Percentiles rank a stretch among this genome's conserved stretches.
Conservation (phyloP, 148 eudicot species). For the Chenopodium quinoa region DNA sequence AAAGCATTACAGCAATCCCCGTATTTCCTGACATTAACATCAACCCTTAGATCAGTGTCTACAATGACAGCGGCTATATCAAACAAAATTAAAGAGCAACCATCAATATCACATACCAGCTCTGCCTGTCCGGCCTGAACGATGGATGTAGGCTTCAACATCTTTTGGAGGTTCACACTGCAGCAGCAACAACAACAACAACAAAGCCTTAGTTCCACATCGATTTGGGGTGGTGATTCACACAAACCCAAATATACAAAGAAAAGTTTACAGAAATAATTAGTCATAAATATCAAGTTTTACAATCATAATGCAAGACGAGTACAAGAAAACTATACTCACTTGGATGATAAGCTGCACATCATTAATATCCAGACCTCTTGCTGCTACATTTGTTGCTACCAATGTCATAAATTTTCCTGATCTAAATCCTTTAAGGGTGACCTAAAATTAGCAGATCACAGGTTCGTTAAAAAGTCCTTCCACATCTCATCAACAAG, state of each 20-base stretch:
- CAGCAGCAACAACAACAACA: no score
- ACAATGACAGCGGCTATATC: background rate
- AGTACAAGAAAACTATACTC: constrained; percentile 10
- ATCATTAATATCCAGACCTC: constrained; percentile 89
- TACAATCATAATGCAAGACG: background rate
- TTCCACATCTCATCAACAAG: background rate
- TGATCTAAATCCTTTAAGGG: constrained; percentile 79
- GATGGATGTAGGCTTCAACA: constrained; percentile 97
- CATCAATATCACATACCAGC: constrained; percentile 50
- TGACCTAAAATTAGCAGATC: constrained; percentile 44
- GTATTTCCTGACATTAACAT: constrained; percentile 53
- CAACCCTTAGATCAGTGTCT: background rate
- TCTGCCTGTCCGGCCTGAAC: constrained; percentile 96
- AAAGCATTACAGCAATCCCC: constrained; percentile 93
- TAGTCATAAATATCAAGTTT: background rate
- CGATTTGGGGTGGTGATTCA: no score
- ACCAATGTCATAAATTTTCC: constrained; percentile 82
- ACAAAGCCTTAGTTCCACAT: no score
- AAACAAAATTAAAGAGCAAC: background rate
- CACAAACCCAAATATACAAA: constrained; percentile 2
- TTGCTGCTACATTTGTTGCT: constrained; percentile 92
- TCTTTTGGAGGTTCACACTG: constrained; percentile 70
- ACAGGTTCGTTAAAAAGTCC: background rate
- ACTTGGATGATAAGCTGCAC: constrained; percentile 93
- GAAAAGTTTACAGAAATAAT: background rate